A percentile compares a stretch with the other conserved stretches of the same genome.
These are phyloP conservation scores for Fragilaria crotonensis DNA, from an alignment of 108 stramenopile genomes.

Conservation along the genomic window DNA sequence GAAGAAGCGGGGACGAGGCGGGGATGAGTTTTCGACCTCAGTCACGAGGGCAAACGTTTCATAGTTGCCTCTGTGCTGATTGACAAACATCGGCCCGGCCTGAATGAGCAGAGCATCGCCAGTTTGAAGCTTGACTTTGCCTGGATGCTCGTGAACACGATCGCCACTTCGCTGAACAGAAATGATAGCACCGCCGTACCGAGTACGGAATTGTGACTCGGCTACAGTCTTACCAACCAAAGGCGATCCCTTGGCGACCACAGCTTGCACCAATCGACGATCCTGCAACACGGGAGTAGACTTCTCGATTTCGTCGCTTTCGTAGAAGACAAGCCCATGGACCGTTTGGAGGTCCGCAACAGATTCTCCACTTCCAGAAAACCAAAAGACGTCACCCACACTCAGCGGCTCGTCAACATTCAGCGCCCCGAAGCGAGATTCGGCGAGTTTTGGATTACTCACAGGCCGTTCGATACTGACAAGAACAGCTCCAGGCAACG, in stretches of 20 bases:
- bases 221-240: constrained; percentile 72
- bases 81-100: constrained; percentile 77
- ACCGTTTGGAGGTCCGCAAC: constrained; percentile 63
- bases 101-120: constrained; percentile 79
- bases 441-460: constrained; percentile 4
- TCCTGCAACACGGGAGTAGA: constrained; percentile 67
- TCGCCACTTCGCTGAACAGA: constrained; percentile 78
- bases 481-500: constrained; percentile 61
- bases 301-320: constrained; percentile 61
- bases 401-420: constrained; percentile 25
- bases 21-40: constrained; percentile 79
- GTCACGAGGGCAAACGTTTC: constrained; percentile 69
- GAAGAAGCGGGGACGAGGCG: constrained; percentile 46
- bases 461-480: constrained; percentile 69
- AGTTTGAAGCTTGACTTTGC: constrained; percentile 70
- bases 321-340: constrained; percentile 54
- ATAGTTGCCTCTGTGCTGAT: constrained; percentile 43
- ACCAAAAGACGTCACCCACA: constrained; percentile 67
- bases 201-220: constrained; percentile 65
- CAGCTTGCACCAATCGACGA: constrained; percentile 75
- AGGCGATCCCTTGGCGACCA: constrained; percentile 63
- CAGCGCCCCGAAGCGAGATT: constrained; percentile 42
- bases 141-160: constrained; percentile 77
- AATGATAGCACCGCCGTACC: constrained; percentile 81
- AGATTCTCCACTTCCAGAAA: constrained; percentile 44